Base-by-base conservation (phyloP, 306 rosid genomes). In the Cyamopsis tetragonoloba region DNA sequence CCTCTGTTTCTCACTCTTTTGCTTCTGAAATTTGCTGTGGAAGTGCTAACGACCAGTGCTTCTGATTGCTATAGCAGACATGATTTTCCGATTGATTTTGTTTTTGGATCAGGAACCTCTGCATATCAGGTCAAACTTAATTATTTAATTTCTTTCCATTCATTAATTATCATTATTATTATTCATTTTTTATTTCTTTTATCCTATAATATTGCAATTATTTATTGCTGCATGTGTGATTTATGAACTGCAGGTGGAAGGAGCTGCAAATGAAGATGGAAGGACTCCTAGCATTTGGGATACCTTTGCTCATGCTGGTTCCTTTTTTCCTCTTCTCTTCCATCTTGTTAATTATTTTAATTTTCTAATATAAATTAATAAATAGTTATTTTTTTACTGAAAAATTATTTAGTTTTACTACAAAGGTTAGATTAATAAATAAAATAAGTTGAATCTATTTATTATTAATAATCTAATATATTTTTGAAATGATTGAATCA, bases 261-360 rank as follows among this genome's bases (percentile, higher is more conserved):
- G 96, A 32, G 89, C 95, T 14, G 91, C 86, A 3, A 62, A 57
- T 7, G 68, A 90, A 72, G 96, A 90, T 66, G 91, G 95, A 17
- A 87, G 95, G 76, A 87, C 85, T 15, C 78, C 87, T 0, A 83
- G 96, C 84, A 81, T 90, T 23, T 85, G 85, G 91, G 95, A 87
- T 63, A 80, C 88, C 19, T 80, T 44, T 41, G 82, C 84, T 0
- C 80, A 85, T 53, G 81, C 67, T 51, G 89, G 95, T 77, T 74
- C 0, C 2, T 43, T 26, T 26, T 18, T 28, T 2, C 5, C 24
- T 22, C 42, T 3, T 28, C 35, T 42, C 9, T 13, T 43, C 22
- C 3, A 39, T 39, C 49, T 43, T 43, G 15, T 5, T 7, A 4
- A n/a, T n/a, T n/a, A n/a, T n/a, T n/a, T n/a, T n/a, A n/a, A n/a